Percentiles rank a stretch among this genome's conserved stretches.
phyloP scores from a whole-genome alignment of 176 grass and related monocot species.

The Avena atlantica region DNA sequence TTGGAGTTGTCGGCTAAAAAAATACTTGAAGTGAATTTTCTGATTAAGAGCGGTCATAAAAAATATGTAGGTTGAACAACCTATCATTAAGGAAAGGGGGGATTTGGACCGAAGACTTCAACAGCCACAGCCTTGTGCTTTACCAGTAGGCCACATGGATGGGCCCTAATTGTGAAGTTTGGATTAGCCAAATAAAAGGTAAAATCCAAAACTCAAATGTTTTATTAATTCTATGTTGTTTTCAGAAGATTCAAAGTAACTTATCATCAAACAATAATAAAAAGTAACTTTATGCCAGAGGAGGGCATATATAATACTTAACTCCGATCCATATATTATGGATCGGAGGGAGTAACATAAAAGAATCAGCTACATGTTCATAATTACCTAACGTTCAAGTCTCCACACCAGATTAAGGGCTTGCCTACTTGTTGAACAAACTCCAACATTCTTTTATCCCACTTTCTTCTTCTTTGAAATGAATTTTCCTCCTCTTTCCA shows the following conservation, averaged over 20 bases:
- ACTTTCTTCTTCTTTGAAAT: constrained; percentile 93
- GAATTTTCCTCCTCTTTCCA: constrained; percentile 98
- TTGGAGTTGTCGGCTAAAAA: neutral
- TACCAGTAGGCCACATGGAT: constrained; percentile 1
- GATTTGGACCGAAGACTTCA: neutral
- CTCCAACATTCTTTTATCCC: constrained; percentile 95
- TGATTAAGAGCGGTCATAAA: neutral
- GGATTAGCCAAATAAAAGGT: neutral
- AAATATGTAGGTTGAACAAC: constrained; percentile 9
- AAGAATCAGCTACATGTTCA: constrained; percentile 22
- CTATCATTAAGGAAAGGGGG: constrained; percentile 10
- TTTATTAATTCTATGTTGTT: constrained; percentile 10
- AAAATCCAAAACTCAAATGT: neutral
- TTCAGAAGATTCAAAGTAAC: constrained; percentile 22
- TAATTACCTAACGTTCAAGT: constrained; percentile 91
- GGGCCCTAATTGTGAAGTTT: neutral
- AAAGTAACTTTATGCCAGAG: neutral
- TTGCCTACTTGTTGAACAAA: constrained; percentile 84
- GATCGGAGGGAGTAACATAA: neutral
- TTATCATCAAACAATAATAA: constrained; percentile 1
- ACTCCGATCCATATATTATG: too few species aligned
- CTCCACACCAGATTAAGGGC: constrained; percentile 94
- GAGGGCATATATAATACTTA: neutral
- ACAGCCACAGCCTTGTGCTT: neutral
- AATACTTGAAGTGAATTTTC: neutral